These are phyloP conservation scores for Penicillium concentricum DNA, from an alignment of 2,329 filamentous ascomycete genomes.

Conservation along the genomic window DNA sequence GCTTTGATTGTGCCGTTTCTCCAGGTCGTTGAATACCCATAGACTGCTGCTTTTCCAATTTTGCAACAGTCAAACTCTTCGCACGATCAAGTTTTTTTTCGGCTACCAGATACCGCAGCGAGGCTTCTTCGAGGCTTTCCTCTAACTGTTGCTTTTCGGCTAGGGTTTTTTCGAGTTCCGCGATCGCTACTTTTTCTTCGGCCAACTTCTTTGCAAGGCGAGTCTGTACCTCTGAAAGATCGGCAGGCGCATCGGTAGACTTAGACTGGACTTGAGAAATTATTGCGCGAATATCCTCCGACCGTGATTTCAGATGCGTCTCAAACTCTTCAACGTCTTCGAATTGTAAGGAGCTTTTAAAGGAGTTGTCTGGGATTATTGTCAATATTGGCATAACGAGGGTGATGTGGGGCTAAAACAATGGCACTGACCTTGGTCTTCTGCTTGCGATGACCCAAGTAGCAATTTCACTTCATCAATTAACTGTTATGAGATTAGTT, in stretches of 20 bases:
- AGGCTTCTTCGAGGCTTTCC: constrained; percentile 83
- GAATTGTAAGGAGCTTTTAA: constrained; percentile 57
- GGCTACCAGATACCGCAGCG: constrained; percentile 87
- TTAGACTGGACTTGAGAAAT: constrained; percentile 66
- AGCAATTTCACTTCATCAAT: constrained; percentile 50
- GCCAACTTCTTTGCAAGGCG: constrained; percentile 75
- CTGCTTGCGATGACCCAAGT: constrained; percentile 30
- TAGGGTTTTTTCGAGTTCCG: constrained; percentile 71
- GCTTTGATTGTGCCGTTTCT: constrained; percentile 49
- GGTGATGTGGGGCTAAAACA: neutral
- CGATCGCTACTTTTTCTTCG: constrained; percentile 75
- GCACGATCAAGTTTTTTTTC: constrained; percentile 91
- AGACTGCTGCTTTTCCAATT: constrained; percentile 85
- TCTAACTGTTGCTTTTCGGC: constrained; percentile 81
- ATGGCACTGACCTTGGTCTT: constrained; percentile 29
- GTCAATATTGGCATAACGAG: constrained; percentile 1
- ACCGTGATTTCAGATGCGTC: constrained; percentile 73
- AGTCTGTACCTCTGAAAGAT: constrained; percentile 69
- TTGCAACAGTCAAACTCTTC: constrained; percentile 85
- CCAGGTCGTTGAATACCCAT: constrained; percentile 59
- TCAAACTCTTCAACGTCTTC: constrained; percentile 65
- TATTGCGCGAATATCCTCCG: constrained; percentile 71
- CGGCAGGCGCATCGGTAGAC: constrained; percentile 54
- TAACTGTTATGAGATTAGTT: constrained; percentile 32
- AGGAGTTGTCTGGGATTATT: constrained; percentile 28